Base-by-base conservation (phyloP, 176 grass and related monocot genomes). In the Tuctoria greenei region DNA sequence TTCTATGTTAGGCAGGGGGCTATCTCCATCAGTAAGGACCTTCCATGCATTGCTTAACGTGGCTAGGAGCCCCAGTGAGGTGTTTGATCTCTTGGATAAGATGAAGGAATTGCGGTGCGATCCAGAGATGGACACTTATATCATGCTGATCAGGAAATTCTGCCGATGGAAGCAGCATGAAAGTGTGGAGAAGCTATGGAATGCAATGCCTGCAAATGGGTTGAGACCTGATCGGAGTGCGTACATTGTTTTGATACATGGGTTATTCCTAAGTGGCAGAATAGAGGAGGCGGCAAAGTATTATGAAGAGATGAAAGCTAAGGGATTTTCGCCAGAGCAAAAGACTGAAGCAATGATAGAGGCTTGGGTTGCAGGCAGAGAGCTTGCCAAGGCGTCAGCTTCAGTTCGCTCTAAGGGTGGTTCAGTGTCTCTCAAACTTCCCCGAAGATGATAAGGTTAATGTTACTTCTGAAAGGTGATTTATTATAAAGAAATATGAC, bases 121-220 rank as follows among this genome's bases (percentile, higher is more conserved):
- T 6, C 84, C 85, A 2, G 77, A 69, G 57, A 92, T 92, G n/a
- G 91, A 92, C 21, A 88, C 84, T 37, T 92, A 90, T 63, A 86
- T 95, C 69, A 95, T 92, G 91, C 66, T 99, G 35, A 95, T 92
- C 61, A 90, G 89, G 55, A 95, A 94, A 59, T 82, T 99, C 64
- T 92, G 84, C 46, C 62, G 85, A 49, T 95, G 89, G 91, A 86
- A 61, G 86, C 86, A 99, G 34, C 52, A 82, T 45, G 91, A 90
- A 16, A 82, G 91, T 7, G 87, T 92, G 43, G 77, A 86, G 12
- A 88, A 80, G 84, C 65, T 90, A 50, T 98, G 95, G 95, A 85
- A 68, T 11, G 81, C 88, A 60, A 94, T 98, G 82, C 86, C 76
- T 31, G 58, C 86, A 27, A 89, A 88, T 62, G 86, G 91, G 12